These are phyloP conservation scores for Mortierella polycephala DNA, from an alignment of 371 early-diverging fungal species.

Conservation along the genomic window DNA sequence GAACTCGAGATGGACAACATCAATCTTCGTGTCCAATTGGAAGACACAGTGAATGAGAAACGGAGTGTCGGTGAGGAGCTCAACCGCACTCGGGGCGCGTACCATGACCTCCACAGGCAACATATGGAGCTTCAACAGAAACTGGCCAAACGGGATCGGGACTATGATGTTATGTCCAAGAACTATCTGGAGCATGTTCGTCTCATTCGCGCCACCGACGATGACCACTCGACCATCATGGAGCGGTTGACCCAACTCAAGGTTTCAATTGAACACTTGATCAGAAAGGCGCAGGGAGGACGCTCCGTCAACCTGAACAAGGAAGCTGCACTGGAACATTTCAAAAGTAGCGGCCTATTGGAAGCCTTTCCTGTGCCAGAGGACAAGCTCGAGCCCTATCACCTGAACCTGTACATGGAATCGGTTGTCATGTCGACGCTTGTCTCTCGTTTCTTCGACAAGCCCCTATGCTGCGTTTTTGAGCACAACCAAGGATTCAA, in stretches of 20 bases:
- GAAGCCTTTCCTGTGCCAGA: conserved; percentile 49
- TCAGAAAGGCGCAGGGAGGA: conserved; percentile 56
- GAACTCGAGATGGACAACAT: conserved; percentile 10
- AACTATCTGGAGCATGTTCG: conserved; percentile 69
- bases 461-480: conserved; percentile 64
- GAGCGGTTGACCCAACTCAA: conserved; percentile 67
- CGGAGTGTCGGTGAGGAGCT: conserved; percentile 27
- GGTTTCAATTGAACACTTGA: conserved; percentile 63
- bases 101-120: conserved; percentile 43
- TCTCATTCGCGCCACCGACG: conserved; percentile 69
- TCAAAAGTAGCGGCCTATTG: conserved; percentile 54
- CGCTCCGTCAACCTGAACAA: conserved; percentile 66
- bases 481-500: conserved; percentile 65
- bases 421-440: conserved; percentile 67
- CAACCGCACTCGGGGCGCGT: conserved; percentile 37
- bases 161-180: conserved; percentile 55
- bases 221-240: conserved; percentile 70
- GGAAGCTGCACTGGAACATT: conserved; percentile 54
- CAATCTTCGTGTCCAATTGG: conserved; percentile 7
- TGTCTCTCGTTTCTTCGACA: conserved; percentile 59
- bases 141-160: conserved; percentile 52
- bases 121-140: conserved; percentile 41
- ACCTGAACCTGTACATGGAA: conserved; percentile 66
- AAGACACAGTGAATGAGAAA: conserved; percentile 23
- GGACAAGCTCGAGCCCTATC: conserved; percentile 60